Evolutionary conservation across 1,139 yeast species (phyloP), one percentile per base, ranked within the genome.

Genomic region (Yamadazyma membranifaciens): DNA sequence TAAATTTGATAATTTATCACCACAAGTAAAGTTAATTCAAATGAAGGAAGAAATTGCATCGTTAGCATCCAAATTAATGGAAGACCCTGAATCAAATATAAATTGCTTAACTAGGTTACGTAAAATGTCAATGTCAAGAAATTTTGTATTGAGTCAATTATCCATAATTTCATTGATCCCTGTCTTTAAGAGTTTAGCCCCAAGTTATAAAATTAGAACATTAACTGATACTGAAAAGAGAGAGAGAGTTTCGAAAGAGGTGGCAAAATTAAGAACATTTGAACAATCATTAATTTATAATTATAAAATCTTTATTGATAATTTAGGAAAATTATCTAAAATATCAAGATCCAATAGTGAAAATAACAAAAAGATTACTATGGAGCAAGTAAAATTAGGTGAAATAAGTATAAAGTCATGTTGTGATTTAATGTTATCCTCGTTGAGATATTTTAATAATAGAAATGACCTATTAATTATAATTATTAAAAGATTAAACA

Each of bases 21-120:
- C 84, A 0, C 77, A 69, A 41, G 84, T 82, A 55, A 72, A 71
- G 44, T 69, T 87, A 28, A 51, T 73, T 13, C 73, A 74, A 46
- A 71, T 87, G 37, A 87, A 89, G 52, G 98, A 89, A 62, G 87
- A 84, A 45, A 78, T 92, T 27, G 96, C 98, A 0, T 83, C 78
- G 12, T 62, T 84, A 39, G 96, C 95, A 1, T 87, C 87, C 27
- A 76, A 75, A 39, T 65, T 92, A 32, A 81, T 82, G 55, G 96
- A 91, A 60, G 89, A 88, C 45, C 97, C 98, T 1, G 98, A 92
- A 59, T 96, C 87, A 54, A 80, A 91, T 56, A 71, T 84, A 11
- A 61, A 76, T 5, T 73, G 82, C 37, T 67, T 92, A 20, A 75
- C 86, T 3, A 78, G 91, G 54, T 68, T 92, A 39, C 69, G 91